Base-by-base conservation (phyloP, 768 basidiomycete genomes). In the Pisolithus albus region DNA sequence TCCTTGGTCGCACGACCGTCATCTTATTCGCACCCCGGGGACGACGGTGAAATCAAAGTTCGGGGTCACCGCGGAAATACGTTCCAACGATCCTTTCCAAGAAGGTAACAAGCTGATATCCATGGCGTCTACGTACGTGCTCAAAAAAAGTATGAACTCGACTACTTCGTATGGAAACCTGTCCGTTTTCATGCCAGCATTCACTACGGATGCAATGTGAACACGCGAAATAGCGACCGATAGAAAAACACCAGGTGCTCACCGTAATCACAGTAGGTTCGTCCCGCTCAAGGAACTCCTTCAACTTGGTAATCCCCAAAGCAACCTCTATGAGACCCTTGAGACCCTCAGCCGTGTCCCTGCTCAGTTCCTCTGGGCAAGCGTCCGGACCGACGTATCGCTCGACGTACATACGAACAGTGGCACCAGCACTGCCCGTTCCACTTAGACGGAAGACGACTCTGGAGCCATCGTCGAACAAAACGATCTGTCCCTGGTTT, bases 251-350 rank as follows among this genome's bases (percentile, higher is more conserved):
- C 5, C 6, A 13, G 26, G 21, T 18, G 70, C 83, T 73, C 63
- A 88, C 88, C 50, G 95, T 99, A 67, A 99, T 97, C 57, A 99
- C 96, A 46, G 93, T 95, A 38, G 96, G 96, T 75, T 92, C 76
- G 48, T 95, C 87, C 59, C 91, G 74, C 26, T 86, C 84, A 58
- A 95, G 77, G 74, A 86, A 91, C 66, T 88, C 79, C 67, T 85
- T 84, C 72, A 99, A 73, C 69, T 88, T 86, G 73, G 84, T 84
- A 46, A 94, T 74, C 61, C 82, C 77, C 53, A 98, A 70, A 34
- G 96, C 96, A 51, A 96, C 93, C 66, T 97, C 94, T 64, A 98
- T 99, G 58, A 99, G 75, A 18, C 92, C 92, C 74, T 92, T 84
- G 62, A 98, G 73, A 8, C 96, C 96, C 57, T 93, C 88, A 42